Conservation (phyloP, 306 rosid genomes). For the Quercus berberidifolia region DNA sequence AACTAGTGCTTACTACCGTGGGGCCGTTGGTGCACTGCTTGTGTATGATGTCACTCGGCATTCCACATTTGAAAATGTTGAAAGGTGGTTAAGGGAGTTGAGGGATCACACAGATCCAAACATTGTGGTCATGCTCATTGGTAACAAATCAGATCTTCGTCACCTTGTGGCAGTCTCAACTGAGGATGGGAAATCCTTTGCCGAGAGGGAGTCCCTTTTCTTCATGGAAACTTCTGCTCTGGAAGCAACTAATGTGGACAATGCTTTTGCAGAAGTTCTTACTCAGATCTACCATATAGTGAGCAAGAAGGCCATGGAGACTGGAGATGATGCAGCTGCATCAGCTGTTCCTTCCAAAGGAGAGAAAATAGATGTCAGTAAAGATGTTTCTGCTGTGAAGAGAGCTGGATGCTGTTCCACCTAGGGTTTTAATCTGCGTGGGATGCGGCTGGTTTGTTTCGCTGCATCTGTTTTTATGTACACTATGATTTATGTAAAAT, state of each 20-base stretch:
- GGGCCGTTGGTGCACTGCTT: conserved; percentile 57
- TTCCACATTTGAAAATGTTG: conserved; percentile 52
- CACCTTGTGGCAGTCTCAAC: conserved; percentile 58
- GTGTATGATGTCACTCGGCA: conserved; percentile 58
- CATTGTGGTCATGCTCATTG: conserved; percentile 59
- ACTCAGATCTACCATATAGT: conserved; percentile 46
- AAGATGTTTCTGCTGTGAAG: conserved; percentile 49
- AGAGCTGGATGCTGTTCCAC: conserved; percentile 51
- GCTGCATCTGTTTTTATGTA: conserved; percentile 11
- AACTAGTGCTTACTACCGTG: conserved; percentile 64
- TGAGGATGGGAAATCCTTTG: conserved; percentile 50
- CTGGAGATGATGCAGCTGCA: conserved; percentile 31
- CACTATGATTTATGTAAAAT: conserved; percentile 27
- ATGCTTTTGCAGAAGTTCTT: conserved; percentile 45
- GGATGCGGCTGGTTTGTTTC: conserved; percentile 26
- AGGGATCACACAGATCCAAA: conserved; percentile 62
- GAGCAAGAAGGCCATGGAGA: conserved; percentile 51
- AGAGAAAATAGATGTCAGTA: conserved; percentile 46
- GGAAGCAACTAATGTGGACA: conserved; percentile 51
- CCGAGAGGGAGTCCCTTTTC: conserved; percentile 50
- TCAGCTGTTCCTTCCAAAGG: conserved; percentile 42
- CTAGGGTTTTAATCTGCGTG: conserved; percentile 19
- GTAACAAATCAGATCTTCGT: conserved; percentile 59
- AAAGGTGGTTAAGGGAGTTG: conserved; percentile 55
- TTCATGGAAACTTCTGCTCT: conserved; percentile 66